Percentiles rank a stretch among this genome's conserved stretches.
Evolutionary conservation across 768 basidiomycete genomes (phyloP).

Genomic region (Saitozyma sp.): DNA sequence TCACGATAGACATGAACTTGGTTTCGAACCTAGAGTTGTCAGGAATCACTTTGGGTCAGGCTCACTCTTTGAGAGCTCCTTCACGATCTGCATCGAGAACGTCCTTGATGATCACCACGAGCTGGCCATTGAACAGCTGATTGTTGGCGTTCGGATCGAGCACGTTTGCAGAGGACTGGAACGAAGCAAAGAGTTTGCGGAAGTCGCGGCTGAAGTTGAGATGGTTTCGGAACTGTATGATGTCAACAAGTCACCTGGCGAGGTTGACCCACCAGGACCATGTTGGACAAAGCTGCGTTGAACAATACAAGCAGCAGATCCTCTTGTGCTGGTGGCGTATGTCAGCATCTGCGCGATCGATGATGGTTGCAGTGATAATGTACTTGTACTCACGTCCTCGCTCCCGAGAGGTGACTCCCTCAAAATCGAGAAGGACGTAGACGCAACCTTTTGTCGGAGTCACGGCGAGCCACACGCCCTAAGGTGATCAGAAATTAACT

Average conservation of each 20-base stretch:
- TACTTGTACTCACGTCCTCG: not conserved
- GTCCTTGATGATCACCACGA: constrained; percentile 6
- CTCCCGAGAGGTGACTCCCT: constrained; percentile 1
- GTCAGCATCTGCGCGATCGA: no score
- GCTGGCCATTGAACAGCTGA: constrained; percentile 6
- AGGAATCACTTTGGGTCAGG: not conserved
- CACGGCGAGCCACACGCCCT: constrained; percentile 7
- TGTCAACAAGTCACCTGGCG: no score
- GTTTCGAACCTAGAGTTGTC: not conserved
- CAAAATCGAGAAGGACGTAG: constrained; percentile 5
- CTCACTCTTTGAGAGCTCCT: not conserved
- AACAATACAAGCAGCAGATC: constrained; percentile 6
- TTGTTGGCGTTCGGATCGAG: not conserved
- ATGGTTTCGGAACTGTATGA: constrained; percentile 4
- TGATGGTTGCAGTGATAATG: no score
- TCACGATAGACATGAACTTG: not conserved
- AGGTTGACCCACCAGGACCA: constrained; percentile 4
- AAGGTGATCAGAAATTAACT: not conserved
- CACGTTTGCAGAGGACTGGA: not conserved
- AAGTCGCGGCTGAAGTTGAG: constrained; percentile 2
- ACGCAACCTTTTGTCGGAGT: constrained; percentile 1
- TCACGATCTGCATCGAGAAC: not conserved
- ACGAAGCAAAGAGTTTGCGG: not conserved
- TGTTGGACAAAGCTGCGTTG: constrained; percentile 4
- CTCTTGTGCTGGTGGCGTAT: not conserved